Base-by-base conservation (phyloP, 2,329 filamentous ascomycete genomes). In the Penicillium hordei region DNA sequence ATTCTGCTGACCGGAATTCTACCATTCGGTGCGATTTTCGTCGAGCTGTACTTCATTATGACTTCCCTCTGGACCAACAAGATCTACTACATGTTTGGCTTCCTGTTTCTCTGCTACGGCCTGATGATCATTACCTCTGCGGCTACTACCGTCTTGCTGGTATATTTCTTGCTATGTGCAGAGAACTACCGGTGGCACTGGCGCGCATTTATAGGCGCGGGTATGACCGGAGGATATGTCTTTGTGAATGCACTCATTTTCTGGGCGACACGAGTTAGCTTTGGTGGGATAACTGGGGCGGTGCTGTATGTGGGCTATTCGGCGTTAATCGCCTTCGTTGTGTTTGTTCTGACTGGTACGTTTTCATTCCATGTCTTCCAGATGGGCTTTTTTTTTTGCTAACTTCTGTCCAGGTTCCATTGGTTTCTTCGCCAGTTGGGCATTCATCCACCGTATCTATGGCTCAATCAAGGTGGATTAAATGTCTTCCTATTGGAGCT, bases 61-160 rank as follows among this genome's bases (percentile, higher is more conserved):
- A 96, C 89, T 78, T 96, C 91, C 27, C 93, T 99, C 72, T 99
- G 94, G 94, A 96, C 95, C 77, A 93, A 89, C 80, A 91, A 94
- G 77, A 94, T 99, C 65, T 99, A 99, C 82, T 99, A 99, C 83
- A 99, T 99, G 94, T 99, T 99, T 70, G 94, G 94, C 23, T 99
- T 99, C 83, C 81, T 99, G 36, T 99, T 99, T 82, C 84, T 99
- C 56, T 97, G 93, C 82, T 99, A 96, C 71, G 93, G 90, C 12
- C 84, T 99, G 49, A 97, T 99, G 92, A 91, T 97, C 67, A 89
- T 96, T 68, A 97, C 94, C 1, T 92, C 89, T 58, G 93, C 93
- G 0, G 89, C 93, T 0, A 93, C 95, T 40, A 97, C 94, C 0
- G 88, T 97, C 9, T 81, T 99, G 19, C 88, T 97, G 83, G 90